Conservation (phyloP, 257 asterid genomes). For the Penstemon eatonii region DNA sequence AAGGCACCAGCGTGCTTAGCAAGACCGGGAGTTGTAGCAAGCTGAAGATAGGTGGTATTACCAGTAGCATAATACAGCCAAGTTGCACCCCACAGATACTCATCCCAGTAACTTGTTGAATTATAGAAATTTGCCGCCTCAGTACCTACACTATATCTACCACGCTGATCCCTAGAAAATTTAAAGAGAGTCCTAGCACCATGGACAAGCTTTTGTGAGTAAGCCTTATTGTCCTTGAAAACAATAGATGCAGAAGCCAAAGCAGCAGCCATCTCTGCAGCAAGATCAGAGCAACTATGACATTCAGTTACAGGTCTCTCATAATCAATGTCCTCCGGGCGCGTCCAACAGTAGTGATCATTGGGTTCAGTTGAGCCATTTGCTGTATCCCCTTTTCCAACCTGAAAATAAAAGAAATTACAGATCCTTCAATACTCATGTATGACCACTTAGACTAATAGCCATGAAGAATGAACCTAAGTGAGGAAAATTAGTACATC, state of each 20-base stretch:
- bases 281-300: conserved; percentile 78
- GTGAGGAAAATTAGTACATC: not conserved
- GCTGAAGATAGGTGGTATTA: conserved; percentile 73
- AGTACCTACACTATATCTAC: conserved; percentile 67
- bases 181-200: conserved; percentile 87
- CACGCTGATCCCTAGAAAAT: conserved; percentile 84
- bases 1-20: conserved; percentile 95
- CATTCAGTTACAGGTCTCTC: conserved; percentile 64
- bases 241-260: conserved; percentile 96
- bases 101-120: conserved; percentile 82
- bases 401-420: conserved; percentile 44
- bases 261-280: conserved; percentile 98
- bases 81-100: conserved; percentile 88
- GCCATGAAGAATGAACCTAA: not conserved
- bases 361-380: conserved; percentile 54
- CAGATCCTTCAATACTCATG: not conserved
- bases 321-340: conserved; percentile 93
- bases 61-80: conserved; percentile 99
- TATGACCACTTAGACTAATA: not conserved
- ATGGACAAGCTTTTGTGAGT: conserved; percentile 89
- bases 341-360: conserved; percentile 94
- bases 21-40: conserved; percentile 74
- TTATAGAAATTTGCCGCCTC: conserved; percentile 76
- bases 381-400: conserved; percentile 77
- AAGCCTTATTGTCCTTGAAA: conserved; percentile 85